These are phyloP conservation scores for Fagus sylvatica DNA, from an alignment of 306 rosid genomes.

Conservation along the genomic window DNA sequence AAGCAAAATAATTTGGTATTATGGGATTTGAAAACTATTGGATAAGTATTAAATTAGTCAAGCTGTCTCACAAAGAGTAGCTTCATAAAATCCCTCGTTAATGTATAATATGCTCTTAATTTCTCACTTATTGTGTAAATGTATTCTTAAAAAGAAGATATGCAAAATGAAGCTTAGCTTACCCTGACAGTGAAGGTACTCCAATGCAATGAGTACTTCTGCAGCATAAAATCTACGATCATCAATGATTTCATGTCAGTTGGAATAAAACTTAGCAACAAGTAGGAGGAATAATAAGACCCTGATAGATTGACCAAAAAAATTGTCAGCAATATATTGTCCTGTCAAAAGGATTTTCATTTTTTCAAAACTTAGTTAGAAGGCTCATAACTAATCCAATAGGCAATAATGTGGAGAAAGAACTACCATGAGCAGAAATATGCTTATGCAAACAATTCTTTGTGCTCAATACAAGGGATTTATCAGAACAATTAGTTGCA, in stretches of 20 bases:
- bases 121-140: not conserved
- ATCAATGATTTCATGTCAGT: constrained; percentile 22
- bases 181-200: constrained; percentile 99
- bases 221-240: constrained; percentile 78
- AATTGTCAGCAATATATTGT: too few relatives aligned
- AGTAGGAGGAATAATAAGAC: not conserved
- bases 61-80: not conserved
- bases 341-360: too few relatives aligned
- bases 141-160: not conserved
- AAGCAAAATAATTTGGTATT: not conserved
- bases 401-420: not conserved
- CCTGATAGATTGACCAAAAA: too few relatives aligned
- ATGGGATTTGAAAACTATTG: not conserved
- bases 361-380: too few relatives aligned
- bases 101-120: not conserved
- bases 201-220: constrained; percentile 87
- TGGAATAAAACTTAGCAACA: constrained; percentile 15
- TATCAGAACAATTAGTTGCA: not conserved
- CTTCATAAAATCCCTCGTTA: not conserved
- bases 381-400: too few relatives aligned
- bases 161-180: constrained; percentile 12
- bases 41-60: not conserved
- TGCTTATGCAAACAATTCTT: not conserved
- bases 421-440: not conserved
- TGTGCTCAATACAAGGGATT: not conserved